Percentiles rank a stretch among this genome's conserved stretches.
Evolutionary conservation across 2,329 filamentous ascomycete genomes (phyloP).

Genomic region (Aspergillus sp.): DNA sequence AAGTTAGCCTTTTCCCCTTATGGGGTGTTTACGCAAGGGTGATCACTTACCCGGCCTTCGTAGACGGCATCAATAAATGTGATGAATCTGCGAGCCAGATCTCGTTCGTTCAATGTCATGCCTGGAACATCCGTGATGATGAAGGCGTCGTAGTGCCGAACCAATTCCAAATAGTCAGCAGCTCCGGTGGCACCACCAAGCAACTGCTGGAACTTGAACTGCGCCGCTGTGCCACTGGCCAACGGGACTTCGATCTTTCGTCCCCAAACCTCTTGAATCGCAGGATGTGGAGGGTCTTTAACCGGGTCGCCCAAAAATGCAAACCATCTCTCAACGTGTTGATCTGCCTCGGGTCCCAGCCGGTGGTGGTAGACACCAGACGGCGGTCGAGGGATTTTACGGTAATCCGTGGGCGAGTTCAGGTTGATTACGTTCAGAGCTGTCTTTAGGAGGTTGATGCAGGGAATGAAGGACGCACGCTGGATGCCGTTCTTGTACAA

Average conservation of each 20-base stretch:
- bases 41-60: constrained; percentile 51
- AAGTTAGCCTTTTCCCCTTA: background rate
- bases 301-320: constrained; percentile 81
- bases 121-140: constrained; percentile 84
- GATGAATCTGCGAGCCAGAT: constrained; percentile 87
- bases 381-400: constrained; percentile 86
- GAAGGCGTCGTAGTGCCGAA: constrained; percentile 83
- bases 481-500: constrained; percentile 98
- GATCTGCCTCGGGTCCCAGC: constrained; percentile 65
- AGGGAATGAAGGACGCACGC: constrained; percentile 87
- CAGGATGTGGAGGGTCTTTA: constrained; percentile 63
- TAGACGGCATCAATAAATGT: constrained; percentile 97
- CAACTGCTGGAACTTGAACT: constrained; percentile 87
- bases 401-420: constrained; percentile 91
- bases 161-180: constrained; percentile 89
- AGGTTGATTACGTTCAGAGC: constrained; percentile 85
- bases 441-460: constrained; percentile 82
- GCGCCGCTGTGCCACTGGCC: constrained; percentile 78
- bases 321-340: constrained; percentile 93
- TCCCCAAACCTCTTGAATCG: constrained; percentile 83
- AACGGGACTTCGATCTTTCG: constrained; percentile 78
- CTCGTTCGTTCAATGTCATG: constrained; percentile 79
- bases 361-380: constrained; percentile 91
- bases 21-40: background rate
- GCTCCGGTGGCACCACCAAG: constrained; percentile 83